Conservation (phyloP, 2,329 filamentous ascomycete species). For the Cordyceps tenuipes region DNA sequence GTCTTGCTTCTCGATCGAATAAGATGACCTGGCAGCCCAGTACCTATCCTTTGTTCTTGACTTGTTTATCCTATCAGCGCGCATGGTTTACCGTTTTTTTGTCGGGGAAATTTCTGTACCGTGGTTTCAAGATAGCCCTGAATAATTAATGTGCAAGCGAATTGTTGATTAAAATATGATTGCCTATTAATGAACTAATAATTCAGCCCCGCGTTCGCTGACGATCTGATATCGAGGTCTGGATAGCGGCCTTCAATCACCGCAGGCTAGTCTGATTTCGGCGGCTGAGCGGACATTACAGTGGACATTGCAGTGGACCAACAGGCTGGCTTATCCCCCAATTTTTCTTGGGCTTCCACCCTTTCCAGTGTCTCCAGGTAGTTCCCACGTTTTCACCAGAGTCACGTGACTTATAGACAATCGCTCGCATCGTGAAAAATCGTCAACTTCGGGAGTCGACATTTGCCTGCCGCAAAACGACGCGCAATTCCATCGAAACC, state of each 20-base stretch:
- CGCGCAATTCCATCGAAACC: neutral
- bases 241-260: neutral
- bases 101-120: neutral
- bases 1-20: neutral
- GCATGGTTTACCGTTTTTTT: neutral
- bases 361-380: neutral
- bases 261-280: neutral
- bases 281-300: neutral
- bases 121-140: neutral
- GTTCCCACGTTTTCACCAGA: neutral
- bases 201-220: neutral
- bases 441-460: neutral
- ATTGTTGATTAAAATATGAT: neutral
- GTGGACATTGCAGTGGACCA: neutral
- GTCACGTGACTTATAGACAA: slow-evolving; percentile 7
- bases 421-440: slow-evolving; percentile 8
- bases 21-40: neutral
- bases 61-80: neutral
- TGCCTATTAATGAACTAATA: neutral
- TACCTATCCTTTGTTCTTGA: neutral
- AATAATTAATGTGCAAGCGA: neutral
- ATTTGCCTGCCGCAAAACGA: neutral
- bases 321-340: neutral
- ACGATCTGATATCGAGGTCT: neutral
- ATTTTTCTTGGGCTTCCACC: neutral